These are phyloP conservation scores for Juncus effusus DNA, from an alignment of 176 grass and related monocot genomes.

Conservation along the genomic window DNA sequence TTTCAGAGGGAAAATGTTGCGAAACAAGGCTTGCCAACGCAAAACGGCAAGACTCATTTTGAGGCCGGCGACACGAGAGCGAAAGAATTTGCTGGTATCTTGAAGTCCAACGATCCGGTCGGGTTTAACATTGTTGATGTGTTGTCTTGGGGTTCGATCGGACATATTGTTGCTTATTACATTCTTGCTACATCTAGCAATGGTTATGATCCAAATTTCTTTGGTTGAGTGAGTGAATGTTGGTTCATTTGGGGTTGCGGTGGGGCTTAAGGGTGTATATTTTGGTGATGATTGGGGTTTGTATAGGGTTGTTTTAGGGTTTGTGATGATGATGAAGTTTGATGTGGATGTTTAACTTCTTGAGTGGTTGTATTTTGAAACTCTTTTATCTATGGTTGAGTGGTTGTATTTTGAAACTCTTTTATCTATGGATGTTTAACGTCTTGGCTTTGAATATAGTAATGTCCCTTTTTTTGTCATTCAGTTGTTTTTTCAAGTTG, in stretches of 20 bases:
- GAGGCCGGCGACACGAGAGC: conserved; percentile 87
- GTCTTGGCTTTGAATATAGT: too few relatives aligned
- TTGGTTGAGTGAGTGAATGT: conserved; percentile 32
- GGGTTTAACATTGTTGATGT: conserved; percentile 98
- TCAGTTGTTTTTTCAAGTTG: too few relatives aligned
- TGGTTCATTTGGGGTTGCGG: conserved; percentile 12
- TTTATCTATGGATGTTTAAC: too few relatives aligned
- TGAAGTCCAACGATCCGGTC: conserved; percentile 97
- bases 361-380: too few relatives aligned
- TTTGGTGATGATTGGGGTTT: conserved; percentile 22
- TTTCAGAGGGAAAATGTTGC: conserved; percentile 99
- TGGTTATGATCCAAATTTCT: conserved; percentile 91
- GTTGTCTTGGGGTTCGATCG: conserved; percentile 83
- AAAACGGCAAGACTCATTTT: conserved; percentile 96
- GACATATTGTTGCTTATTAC: conserved; percentile 96
- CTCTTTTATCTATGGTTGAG: too few relatives aligned
- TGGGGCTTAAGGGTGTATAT: neutral
- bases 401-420: too few relatives aligned
- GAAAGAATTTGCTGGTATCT: conserved; percentile 71
- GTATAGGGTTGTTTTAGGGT: conserved; percentile 25
- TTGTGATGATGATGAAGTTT: too few relatives aligned
- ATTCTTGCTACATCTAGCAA: conserved; percentile 98
- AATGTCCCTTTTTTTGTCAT: too few relatives aligned
- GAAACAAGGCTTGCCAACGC: conserved; percentile 79
- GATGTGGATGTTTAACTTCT: too few relatives aligned